These are phyloP conservation scores for Trypanosoma mega DNA, from an alignment of 208 protist species.

Conservation along the genomic window DNA sequence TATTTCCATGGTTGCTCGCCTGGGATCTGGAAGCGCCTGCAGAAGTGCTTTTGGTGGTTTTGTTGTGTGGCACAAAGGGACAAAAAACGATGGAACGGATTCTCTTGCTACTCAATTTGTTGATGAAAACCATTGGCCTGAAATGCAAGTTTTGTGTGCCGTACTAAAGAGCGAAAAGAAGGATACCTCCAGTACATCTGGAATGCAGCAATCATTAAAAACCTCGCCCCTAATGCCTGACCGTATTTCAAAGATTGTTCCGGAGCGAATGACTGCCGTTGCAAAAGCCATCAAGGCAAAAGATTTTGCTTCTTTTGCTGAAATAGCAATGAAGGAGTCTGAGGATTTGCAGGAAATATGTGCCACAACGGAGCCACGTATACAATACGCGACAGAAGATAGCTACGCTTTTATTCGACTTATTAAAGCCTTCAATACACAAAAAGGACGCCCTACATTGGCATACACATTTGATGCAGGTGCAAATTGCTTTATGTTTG, in stretches of 20 bases:
- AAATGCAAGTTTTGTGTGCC: conserved; percentile 89
- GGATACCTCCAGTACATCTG: conserved; percentile 93
- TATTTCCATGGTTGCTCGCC: conserved; percentile 88
- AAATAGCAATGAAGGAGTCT: conserved; percentile 94
- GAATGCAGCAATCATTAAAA: conserved; percentile 96
- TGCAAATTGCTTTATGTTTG: conserved; percentile 98
- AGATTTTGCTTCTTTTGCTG: conserved; percentile 96
- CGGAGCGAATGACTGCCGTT: conserved; percentile 89
- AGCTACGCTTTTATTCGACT: conserved; percentile 96
- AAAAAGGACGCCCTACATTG: conserved; percentile 60
- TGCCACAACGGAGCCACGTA: conserved; percentile 96
- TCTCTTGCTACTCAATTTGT: conserved; percentile 93
- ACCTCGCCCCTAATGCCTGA: conserved; percentile 93
- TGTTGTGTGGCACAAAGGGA: conserved; percentile 97
- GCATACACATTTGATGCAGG: conserved; percentile 99
- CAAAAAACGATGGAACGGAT: conserved; percentile 75
- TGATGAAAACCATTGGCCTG: conserved; percentile 92
- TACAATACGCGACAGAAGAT: conserved; percentile 98
- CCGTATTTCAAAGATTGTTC: conserved; percentile 83
- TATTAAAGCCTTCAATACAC: conserved; percentile 91
- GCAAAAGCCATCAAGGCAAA: conserved; percentile 87
- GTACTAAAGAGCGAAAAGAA: conserved; percentile 95
- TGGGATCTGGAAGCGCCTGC: conserved; percentile 97
- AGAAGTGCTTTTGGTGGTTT: conserved; percentile 97
- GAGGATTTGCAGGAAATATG: conserved; percentile 98